These are phyloP conservation scores for Rhodamnia argentea DNA, from an alignment of 345 rosid species.

Conservation along the genomic window DNA sequence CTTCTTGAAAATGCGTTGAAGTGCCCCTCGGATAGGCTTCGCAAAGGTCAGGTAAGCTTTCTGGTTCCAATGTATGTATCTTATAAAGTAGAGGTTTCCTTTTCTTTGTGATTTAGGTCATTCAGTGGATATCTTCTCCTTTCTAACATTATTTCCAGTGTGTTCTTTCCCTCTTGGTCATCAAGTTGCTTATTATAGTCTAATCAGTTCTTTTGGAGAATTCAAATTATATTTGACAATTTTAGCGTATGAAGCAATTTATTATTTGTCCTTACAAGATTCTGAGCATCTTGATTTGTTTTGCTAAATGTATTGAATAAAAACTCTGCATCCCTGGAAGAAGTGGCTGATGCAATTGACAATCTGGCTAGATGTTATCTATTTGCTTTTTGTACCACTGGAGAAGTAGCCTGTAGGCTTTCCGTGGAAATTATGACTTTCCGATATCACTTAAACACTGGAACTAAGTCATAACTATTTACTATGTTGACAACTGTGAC, in stretches of 20 bases:
- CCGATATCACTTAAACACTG: not conserved
- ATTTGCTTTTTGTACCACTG: not conserved
- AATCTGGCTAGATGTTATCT: not conserved
- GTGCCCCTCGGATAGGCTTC: conserved; percentile 95
- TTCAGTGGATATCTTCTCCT: not conserved
- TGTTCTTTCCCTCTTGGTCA: not conserved
- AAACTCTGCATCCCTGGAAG: not conserved
- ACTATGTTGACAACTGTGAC: not conserved
- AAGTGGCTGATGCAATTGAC: not conserved
- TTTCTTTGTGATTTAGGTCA: not conserved
- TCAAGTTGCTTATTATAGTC: not conserved
- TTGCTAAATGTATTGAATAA: not conserved
- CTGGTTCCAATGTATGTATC: not conserved
- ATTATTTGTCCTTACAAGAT: not conserved
- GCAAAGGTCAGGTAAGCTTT: conserved; percentile 87
- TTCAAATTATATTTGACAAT: not conserved
- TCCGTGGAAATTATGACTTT: not conserved
- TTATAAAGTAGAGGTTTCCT: not conserved
- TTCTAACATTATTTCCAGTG: not conserved
- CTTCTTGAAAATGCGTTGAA: conserved; percentile 89
- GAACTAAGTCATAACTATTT: not conserved
- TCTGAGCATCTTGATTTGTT: not conserved
- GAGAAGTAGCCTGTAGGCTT: not conserved
- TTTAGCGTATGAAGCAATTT: not conserved
- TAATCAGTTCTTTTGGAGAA: not conserved